phyloP scores from a whole-genome alignment of 257 asterid species.

The Agastache rugosa region DNA sequence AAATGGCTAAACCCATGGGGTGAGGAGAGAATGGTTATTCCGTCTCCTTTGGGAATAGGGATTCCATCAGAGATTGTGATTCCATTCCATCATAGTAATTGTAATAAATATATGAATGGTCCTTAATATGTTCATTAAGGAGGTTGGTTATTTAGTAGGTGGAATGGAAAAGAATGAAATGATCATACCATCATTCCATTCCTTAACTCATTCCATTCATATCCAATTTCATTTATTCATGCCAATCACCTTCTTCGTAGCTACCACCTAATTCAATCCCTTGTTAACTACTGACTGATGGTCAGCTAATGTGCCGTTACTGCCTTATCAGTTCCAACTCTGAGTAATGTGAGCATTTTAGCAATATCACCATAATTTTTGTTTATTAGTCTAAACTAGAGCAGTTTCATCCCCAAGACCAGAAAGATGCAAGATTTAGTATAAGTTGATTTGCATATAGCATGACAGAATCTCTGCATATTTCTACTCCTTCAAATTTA shows the following conservation, averaged over 20 bases:
- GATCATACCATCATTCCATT: no score
- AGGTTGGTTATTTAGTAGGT: no score
- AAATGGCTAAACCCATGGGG: background rate
- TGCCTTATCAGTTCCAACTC: background rate
- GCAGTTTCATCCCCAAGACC: background rate
- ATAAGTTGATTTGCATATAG: background rate
- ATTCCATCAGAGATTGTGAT: background rate
- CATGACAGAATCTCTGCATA: background rate
- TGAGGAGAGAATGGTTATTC: background rate
- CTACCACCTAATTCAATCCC: no score
- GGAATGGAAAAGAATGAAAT: no score
- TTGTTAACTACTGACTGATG: no score
- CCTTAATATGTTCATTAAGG: no score
- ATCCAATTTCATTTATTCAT: no score
- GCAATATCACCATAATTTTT: background rate
- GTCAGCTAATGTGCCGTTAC: background rate
- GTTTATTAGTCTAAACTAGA: background rate
- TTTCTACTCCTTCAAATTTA: background rate
- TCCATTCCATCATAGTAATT: background rate
- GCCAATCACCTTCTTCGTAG: no score
- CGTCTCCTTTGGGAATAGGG: background rate
- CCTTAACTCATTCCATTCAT: no score
- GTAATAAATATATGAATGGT: background rate
- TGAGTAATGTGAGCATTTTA: background rate
- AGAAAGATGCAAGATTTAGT: background rate